phyloP scores from a whole-genome alignment of 257 asterid genomes.

The Ophiorrhiza pumila region DNA sequence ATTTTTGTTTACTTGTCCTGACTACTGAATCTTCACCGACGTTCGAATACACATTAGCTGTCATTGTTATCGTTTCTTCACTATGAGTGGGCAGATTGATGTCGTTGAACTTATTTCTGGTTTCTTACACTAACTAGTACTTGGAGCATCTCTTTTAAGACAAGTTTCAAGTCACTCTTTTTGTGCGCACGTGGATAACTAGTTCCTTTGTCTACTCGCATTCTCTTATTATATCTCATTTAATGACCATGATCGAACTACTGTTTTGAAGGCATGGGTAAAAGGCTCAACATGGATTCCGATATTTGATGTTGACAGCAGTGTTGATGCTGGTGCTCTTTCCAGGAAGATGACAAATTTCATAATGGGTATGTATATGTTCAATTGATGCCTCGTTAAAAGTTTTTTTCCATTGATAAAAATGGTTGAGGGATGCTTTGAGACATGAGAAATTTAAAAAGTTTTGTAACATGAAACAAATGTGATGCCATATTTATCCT shows the following conservation, averaged over 20 bases:
- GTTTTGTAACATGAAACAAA: neutral
- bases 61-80: neutral
- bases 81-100: neutral
- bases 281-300: constrained; percentile 92
- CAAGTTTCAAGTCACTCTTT: neutral
- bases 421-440: neutral
- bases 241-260: constrained; percentile 18
- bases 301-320: constrained; percentile 68
- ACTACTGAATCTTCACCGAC: neutral
- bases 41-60: neutral
- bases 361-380: constrained; percentile 61
- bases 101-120: neutral
- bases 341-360: constrained; percentile 68
- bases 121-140: neutral
- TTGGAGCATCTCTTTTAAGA: neutral
- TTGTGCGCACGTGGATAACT: neutral
- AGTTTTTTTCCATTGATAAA: neutral
- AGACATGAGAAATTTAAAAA: neutral
- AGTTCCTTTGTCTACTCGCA: neutral
- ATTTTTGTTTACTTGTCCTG: neutral
- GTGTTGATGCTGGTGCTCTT: constrained; percentile 60
- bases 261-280: constrained; percentile 78
- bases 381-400: neutral
- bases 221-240: neutral
- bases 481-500: neutral